These are phyloP conservation scores for Colletotrichum tropicicola DNA, from an alignment of 2,329 filamentous ascomycete species.

Conservation along the genomic window DNA sequence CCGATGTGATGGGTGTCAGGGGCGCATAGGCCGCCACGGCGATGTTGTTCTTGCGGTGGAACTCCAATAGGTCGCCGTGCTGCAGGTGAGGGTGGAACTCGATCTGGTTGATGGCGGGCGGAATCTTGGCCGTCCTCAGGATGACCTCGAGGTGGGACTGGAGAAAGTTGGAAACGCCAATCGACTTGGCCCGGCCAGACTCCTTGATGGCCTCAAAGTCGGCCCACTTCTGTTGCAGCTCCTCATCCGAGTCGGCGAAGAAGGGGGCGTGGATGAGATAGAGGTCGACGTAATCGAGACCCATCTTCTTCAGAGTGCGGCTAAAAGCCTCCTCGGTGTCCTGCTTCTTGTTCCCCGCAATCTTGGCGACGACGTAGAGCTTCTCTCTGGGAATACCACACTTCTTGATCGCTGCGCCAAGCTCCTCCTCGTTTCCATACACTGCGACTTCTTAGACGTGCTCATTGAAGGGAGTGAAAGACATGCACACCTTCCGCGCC, in stretches of 20 bases:
- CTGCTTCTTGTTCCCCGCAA: slow-evolving; percentile 49
- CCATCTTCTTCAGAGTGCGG: slow-evolving; percentile 70
- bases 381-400: slow-evolving; percentile 70
- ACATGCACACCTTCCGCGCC: slow-evolving; percentile 69
- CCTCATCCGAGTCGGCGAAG: slow-evolving; percentile 56
- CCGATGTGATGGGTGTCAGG: slow-evolving; percentile 60
- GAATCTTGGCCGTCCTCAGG: slow-evolving; percentile 66
- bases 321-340: slow-evolving; percentile 61
- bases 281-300: slow-evolving; percentile 76
- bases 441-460: slow-evolving; percentile 44
- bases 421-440: slow-evolving; percentile 74
- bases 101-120: slow-evolving; percentile 81
- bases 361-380: slow-evolving; percentile 75
- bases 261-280: slow-evolving; percentile 72
- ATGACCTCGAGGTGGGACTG: slow-evolving; percentile 63
- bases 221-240: slow-evolving; percentile 68
- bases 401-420: slow-evolving; percentile 76
- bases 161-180: slow-evolving; percentile 82
- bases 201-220: slow-evolving; percentile 73
- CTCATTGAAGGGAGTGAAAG: not conserved
- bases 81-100: slow-evolving; percentile 82
- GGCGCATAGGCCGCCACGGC: slow-evolving; percentile 64
- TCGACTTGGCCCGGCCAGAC: slow-evolving; percentile 71
- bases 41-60: slow-evolving; percentile 66
- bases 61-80: slow-evolving; percentile 67